phyloP scores from a whole-genome alignment of 2,329 filamentous ascomycete genomes.

The Alternaria triticina region DNA sequence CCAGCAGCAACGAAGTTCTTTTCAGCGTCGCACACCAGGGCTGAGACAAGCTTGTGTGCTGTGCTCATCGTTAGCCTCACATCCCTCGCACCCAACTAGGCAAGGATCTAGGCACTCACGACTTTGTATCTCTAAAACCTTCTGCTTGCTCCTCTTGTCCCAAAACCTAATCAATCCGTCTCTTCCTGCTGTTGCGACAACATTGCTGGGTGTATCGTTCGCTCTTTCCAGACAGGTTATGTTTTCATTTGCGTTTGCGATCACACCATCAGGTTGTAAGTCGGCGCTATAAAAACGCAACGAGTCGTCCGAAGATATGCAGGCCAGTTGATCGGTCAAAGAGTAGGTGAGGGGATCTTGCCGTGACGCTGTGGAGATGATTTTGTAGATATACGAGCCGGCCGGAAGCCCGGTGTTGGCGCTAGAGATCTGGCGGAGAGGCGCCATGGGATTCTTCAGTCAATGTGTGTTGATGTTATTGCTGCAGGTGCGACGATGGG shows the following conservation, averaged over 20 bases:
- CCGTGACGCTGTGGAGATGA: slow-evolving; percentile 42
- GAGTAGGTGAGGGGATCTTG: slow-evolving; percentile 40
- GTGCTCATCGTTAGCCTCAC: slow-evolving; percentile 27
- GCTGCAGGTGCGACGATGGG: neutral
- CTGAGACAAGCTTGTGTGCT: slow-evolving; percentile 64
- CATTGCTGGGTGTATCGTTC: slow-evolving; percentile 56
- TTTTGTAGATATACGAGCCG: slow-evolving; percentile 49
- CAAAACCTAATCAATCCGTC: slow-evolving; percentile 71
- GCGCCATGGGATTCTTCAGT: slow-evolving; percentile 20
- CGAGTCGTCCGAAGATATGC: slow-evolving; percentile 74
- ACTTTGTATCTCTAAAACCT: slow-evolving; percentile 46
- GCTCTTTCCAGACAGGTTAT: slow-evolving; percentile 68
- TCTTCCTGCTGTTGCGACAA: slow-evolving; percentile 73
- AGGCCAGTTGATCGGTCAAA: slow-evolving; percentile 55
- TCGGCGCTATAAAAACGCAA: slow-evolving; percentile 68
- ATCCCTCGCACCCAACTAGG: neutral
- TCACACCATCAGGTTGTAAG: slow-evolving; percentile 56
- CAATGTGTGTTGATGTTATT: neutral
- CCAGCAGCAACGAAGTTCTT: slow-evolving; percentile 71
- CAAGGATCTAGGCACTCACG: slow-evolving; percentile 27
- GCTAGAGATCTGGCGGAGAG: slow-evolving; percentile 21
- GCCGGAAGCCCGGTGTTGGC: slow-evolving; percentile 37
- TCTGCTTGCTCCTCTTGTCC: slow-evolving; percentile 66
- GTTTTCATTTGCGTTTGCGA: slow-evolving; percentile 65
- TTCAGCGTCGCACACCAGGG: slow-evolving; percentile 65